Conservation (phyloP, 345 rosid species). For the Pseudoturritis turrita region DNA sequence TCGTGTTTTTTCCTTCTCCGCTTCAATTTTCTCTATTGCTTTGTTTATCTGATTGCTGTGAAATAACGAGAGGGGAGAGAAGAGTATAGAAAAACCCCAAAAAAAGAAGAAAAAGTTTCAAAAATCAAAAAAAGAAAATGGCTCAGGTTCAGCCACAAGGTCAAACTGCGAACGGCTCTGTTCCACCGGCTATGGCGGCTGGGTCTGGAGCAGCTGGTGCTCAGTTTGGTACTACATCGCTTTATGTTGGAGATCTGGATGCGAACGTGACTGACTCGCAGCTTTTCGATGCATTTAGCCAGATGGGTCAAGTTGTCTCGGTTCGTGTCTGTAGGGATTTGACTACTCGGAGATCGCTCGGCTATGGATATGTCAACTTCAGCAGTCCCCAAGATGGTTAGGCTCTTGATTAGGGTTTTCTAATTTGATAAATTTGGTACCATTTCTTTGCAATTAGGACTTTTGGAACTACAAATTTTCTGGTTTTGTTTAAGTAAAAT, state of each 20-base stretch:
- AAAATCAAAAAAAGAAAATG: constrained; percentile 31
- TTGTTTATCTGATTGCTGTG: constrained; percentile 7
- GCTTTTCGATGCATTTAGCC: constrained; percentile 77
- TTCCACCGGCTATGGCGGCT: constrained; percentile 9
- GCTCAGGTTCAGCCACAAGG: constrained; percentile 60
- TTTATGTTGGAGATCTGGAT: constrained; percentile 94
- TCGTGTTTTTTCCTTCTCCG: background rate
- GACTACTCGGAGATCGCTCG: constrained; percentile 73
- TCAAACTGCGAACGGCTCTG: constrained; percentile 31
- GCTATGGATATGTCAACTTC: constrained; percentile 88
- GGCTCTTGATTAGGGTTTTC: constrained; percentile 12
- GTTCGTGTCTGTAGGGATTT: constrained; percentile 83
- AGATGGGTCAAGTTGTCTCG: constrained; percentile 74
- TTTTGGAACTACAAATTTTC: background rate
- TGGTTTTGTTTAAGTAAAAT: background rate
- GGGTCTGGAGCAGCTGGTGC: constrained; percentile 20
- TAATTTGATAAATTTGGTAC: no score
- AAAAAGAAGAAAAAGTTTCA: constrained; percentile 1
- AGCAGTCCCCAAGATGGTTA: constrained; percentile 71
- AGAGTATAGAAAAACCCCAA: constrained; percentile 24
- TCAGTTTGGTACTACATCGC: constrained; percentile 70
- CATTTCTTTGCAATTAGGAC: background rate
- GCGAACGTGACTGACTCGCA: constrained; percentile 68
- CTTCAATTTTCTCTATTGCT: background rate
- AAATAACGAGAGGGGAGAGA: constrained; percentile 79